Base-by-base conservation (phyloP, 2,329 filamentous ascomycete genomes). In the Exophiala bonariae region DNA sequence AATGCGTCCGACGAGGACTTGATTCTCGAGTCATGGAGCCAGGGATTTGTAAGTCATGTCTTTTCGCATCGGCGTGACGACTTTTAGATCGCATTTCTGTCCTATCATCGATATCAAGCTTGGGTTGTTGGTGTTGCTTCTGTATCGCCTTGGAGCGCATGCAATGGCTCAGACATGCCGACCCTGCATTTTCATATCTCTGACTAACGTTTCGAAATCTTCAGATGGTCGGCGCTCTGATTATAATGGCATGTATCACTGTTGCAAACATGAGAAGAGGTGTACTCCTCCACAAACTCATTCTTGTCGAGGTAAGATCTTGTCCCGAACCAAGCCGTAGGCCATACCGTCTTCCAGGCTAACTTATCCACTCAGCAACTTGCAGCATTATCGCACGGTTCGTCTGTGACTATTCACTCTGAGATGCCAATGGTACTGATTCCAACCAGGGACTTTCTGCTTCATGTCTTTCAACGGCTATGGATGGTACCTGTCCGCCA, bases 401-500 rank as follows among this genome's bases (percentile, higher is more conserved):
- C 44, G 50, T 26, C 23, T 6, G 11, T 11, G 8, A 9, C 9
- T 22, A 19, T 4, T 3, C 13, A 13, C 3, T 3, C 9, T 13
- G 9, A 22, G n/a, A n/a, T n/a, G n/a, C n/a, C n/a, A n/a, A 14
- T 5, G 11, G 13, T n/a, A 22, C 33, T 35, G 26, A 40, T 33
- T 33, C n/a, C 31, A 3, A 7, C 36, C 26, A 54, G 52, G 52
- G 11, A 55, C 50, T 11, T 44, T 41, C 31, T 75, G 81, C 28
- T 83, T 83, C 64, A 73, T 76, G 44, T 66, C 73, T 50, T 71
- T 70, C 7, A 78, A 78, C 0, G 69, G 70, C 3, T 83, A 82
- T 59, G 80, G 78, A 39, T 85, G 82, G 82, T 85, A 82, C 63
- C 70, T 85, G 2, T 81, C 79, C 2, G 68, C 73, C 18, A 81